These are phyloP conservation scores for Penicillium expansum DNA, from an alignment of 2,329 filamentous ascomycete genomes.

Conservation along the genomic window DNA sequence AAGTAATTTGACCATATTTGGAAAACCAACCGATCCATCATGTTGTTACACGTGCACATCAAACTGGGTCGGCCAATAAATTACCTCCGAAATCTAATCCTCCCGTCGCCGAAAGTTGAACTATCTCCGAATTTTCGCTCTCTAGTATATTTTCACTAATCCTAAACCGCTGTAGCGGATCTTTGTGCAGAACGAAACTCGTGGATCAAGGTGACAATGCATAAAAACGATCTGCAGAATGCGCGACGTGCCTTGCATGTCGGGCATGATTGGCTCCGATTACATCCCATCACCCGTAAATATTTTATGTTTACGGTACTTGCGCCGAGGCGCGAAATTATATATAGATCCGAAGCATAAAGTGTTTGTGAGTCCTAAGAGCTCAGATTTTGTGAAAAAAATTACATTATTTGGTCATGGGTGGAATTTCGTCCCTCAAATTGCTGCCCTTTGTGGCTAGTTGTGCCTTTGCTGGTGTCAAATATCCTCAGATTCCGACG, in stretches of 20 bases:
- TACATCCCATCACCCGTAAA: background rate
- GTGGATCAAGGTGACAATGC: background rate
- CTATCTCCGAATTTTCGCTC: background rate
- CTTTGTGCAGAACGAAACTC: background rate
- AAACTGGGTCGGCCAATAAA: background rate
- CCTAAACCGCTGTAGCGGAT: background rate
- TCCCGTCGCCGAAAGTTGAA: background rate
- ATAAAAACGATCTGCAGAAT: background rate
- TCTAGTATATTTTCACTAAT: background rate
- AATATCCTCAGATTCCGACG: constrained; percentile 47
- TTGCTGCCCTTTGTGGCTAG: constrained; percentile 17
- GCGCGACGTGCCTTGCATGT: background rate
- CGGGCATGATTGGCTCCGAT: background rate
- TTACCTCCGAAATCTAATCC: background rate
- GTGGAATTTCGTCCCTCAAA: constrained; percentile 11
- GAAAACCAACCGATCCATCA: background rate
- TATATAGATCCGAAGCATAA: background rate
- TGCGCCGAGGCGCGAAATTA: background rate
- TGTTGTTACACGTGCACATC: background rate
- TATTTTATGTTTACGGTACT: background rate
- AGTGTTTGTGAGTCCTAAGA: background rate
- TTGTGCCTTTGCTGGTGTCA: constrained; percentile 28
- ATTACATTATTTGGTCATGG: constrained; percentile 7
- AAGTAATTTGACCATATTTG: background rate
- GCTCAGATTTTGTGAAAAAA: background rate